Percentiles rank a stretch among this genome's conserved stretches.
Conservation (phyloP, 257 asterid genomes). For the Nicotiana benthamiana region DNA sequence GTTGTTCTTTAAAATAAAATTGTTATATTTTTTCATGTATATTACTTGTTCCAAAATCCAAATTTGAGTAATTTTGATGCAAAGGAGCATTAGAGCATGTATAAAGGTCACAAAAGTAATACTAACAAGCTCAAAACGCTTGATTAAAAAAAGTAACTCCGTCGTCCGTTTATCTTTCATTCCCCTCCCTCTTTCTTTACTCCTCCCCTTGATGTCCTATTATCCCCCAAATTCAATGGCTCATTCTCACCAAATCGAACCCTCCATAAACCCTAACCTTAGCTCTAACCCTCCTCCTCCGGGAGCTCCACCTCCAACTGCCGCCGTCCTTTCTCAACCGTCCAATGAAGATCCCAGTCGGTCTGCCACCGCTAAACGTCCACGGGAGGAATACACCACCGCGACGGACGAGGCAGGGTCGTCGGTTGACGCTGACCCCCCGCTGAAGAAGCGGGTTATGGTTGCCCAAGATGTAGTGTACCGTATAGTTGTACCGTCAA, state of each 20-base stretch:
- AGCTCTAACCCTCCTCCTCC: slow-evolving; percentile 13
- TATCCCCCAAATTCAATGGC: slow-evolving; percentile 30
- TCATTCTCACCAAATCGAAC: slow-evolving; percentile 20
- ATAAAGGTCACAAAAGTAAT: no score
- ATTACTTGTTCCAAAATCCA: no score
- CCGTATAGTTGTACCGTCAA: slow-evolving; percentile 84
- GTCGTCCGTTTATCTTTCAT: not conserved
- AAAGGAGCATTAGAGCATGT: no score
- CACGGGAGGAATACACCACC: slow-evolving; percentile 50
- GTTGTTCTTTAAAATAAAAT: no score
- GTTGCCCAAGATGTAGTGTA: slow-evolving; percentile 59
- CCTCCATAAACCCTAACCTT: slow-evolving; percentile 26
- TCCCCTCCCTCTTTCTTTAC: not conserved
- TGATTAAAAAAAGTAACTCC: no score
- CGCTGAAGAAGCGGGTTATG: slow-evolving; percentile 63
- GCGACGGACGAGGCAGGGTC: slow-evolving; percentile 31
- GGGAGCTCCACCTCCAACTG: slow-evolving; percentile 12
- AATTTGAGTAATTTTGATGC: no score
- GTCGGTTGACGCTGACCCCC: slow-evolving; percentile 37
- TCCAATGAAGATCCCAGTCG: slow-evolving; percentile 21
- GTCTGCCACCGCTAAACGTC: slow-evolving; percentile 40
- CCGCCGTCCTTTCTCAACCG: slow-evolving; percentile 9
- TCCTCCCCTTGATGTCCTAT: not conserved
- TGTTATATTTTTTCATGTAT: no score
- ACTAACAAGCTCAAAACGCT: no score